Percentiles rank a stretch among this genome's conserved stretches.
Conservation (phyloP, 2,329 filamentous ascomycete genomes). For the Sporothrix globosa region DNA sequence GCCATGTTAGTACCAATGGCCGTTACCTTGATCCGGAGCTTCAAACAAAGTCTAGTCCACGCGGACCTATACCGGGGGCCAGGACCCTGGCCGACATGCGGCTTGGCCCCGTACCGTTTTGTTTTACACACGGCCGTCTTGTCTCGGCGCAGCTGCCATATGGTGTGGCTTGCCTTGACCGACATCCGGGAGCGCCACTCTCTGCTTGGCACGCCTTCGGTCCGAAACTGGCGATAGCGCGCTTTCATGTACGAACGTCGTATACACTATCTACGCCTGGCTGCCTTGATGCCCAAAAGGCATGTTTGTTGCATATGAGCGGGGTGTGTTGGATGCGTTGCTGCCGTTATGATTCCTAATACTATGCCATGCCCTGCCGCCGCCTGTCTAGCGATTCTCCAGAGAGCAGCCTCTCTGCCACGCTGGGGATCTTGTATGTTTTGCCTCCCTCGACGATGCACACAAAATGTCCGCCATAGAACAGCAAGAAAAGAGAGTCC, state of each 20-base stretch:
- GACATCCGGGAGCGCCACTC: neutral
- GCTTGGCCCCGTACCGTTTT: neutral
- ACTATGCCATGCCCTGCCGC: neutral
- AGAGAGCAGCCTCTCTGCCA: constrained; percentile 1
- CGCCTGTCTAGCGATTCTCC: too few species aligned
- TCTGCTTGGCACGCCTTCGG: neutral
- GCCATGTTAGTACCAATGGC: neutral
- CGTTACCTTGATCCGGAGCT: neutral
- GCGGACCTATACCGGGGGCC: neutral
- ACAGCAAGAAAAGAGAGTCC: neutral
- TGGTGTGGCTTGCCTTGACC: neutral
- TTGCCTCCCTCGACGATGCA: neutral
- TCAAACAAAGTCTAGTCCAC: neutral
- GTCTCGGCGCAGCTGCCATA: neutral
- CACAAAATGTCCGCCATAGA: neutral
- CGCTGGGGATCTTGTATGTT: constrained; percentile 8
- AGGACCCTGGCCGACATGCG: neutral
- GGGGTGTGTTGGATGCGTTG: neutral
- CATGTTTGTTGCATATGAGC: constrained; percentile 12
- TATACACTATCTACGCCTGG: neutral
- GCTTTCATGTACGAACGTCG: neutral
- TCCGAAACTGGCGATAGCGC: neutral
- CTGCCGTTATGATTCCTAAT: neutral
- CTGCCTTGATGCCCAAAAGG: constrained; percentile 26
- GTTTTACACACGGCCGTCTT: neutral